These are phyloP conservation scores for Gossypium raimondii DNA, from an alignment of 345 rosid species.

Conservation along the genomic window DNA sequence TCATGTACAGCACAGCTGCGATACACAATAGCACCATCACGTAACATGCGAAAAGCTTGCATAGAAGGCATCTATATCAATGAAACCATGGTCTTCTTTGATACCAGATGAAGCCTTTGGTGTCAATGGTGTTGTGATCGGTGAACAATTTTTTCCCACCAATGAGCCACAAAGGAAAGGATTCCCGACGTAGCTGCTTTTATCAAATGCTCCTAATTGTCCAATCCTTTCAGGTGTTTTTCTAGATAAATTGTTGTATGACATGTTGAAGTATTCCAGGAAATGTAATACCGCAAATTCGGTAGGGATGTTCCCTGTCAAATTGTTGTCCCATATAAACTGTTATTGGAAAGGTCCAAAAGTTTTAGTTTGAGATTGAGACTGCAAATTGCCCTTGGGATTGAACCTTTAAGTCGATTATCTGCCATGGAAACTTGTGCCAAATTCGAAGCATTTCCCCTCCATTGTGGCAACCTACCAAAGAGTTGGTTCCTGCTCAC, in stretches of 20 bases:
- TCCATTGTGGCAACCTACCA: too few species aligned
- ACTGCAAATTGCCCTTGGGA: too few species aligned
- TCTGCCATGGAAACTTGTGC: too few species aligned
- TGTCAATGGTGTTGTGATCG: neutral
- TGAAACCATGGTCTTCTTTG: neutral
- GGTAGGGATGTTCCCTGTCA: conserved; percentile 17
- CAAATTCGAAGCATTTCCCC: too few species aligned
- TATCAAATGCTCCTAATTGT: conserved; percentile 29
- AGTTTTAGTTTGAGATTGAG: too few species aligned
- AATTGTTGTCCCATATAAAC: conserved; percentile 12
- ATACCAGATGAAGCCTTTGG: neutral
- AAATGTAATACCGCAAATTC: neutral
- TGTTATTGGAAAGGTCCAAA: too few species aligned
- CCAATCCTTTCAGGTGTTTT: neutral
- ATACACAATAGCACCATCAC: neutral
- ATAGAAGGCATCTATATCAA: neutral
- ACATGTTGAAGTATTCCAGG: conserved; percentile 18
- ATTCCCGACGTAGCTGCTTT: conserved; percentile 19
- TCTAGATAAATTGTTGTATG: conserved; percentile 31
- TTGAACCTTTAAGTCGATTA: too few species aligned
- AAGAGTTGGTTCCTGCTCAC: too few species aligned
- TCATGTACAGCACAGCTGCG: neutral
- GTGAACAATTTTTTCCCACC: neutral
- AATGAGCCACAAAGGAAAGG: conserved; percentile 31
- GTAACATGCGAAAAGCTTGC: neutral